These are phyloP conservation scores for Xylariaceae sp. DNA, from an alignment of 2,329 filamentous ascomycete genomes.

Conservation along the genomic window DNA sequence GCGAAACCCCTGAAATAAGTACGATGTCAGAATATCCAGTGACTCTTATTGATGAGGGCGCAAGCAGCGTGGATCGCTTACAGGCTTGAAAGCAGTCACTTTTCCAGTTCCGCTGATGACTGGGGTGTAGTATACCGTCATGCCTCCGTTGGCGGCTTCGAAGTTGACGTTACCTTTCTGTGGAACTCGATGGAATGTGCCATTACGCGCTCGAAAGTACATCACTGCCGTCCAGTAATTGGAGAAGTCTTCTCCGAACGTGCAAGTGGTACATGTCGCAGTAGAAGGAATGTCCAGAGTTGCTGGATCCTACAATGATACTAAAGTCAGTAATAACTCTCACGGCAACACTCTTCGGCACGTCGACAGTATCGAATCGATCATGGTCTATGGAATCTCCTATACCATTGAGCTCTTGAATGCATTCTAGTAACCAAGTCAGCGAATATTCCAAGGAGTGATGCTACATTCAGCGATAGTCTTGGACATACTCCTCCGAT, in stretches of 20 bases:
- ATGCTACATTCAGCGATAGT: too few relatives aligned
- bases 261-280: slow-evolving; percentile 42
- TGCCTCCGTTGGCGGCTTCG: slow-evolving; percentile 36
- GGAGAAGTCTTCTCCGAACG: slow-evolving; percentile 41
- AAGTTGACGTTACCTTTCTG: slow-evolving; percentile 29
- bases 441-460: too few relatives aligned
- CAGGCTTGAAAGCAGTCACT: slow-evolving; percentile 40
- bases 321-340: too few relatives aligned
- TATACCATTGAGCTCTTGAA: slow-evolving; percentile 30
- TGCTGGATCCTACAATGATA: slow-evolving; percentile 11
- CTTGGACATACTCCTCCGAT: slow-evolving; percentile 27
- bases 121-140: slow-evolving; percentile 43
- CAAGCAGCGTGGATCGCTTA: slow-evolving; percentile 14
- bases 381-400: too few relatives aligned
- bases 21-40: neutral
- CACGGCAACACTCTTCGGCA: too few relatives aligned
- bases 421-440: slow-evolving; percentile 23
- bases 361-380: too few relatives aligned
- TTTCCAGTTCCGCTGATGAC: slow-evolving; percentile 16
- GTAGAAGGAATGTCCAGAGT: slow-evolving; percentile 27
- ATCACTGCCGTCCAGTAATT: slow-evolving; percentile 43
- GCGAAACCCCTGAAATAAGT: slow-evolving; percentile 37
- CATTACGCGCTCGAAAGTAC: slow-evolving; percentile 39
- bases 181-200: slow-evolving; percentile 32
- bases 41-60: neutral